Evolutionary conservation across 345 rosid genomes (phyloP).

Genomic region (Punica granatum): DNA sequence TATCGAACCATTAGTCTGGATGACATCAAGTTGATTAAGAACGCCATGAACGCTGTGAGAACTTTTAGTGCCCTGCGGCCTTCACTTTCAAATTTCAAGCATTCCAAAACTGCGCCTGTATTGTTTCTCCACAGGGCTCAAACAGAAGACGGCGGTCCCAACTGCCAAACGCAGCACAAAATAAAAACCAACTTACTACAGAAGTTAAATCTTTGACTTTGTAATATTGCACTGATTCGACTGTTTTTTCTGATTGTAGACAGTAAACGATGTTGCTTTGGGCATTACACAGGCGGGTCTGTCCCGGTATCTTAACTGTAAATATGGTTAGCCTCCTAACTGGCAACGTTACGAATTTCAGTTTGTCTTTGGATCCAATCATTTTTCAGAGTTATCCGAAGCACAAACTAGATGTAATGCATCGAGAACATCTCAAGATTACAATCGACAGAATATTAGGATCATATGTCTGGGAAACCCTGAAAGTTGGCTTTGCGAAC

Average conservation of each 20-base stretch:
- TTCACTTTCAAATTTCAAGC: too few relatives aligned
- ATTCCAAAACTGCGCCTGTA: too few relatives aligned
- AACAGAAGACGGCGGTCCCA: neutral
- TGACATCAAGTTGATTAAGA: constrained; percentile 45
- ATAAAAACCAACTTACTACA: neutral
- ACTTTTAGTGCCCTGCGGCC: neutral
- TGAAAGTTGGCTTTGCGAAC: neutral
- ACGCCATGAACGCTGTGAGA: constrained; percentile 10
- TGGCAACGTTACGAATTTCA: too few relatives aligned
- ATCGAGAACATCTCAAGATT: too few relatives aligned
- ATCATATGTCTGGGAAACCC: neutral
- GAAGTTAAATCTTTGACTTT: neutral
- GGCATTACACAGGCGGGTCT: constrained; percentile 67
- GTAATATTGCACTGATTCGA: neutral
- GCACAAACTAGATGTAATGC: too few relatives aligned
- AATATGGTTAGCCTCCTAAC: constrained; percentile 49
- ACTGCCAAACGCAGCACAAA: too few relatives aligned
- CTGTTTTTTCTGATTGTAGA: constrained; percentile 25
- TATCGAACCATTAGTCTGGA: constrained; percentile 45
- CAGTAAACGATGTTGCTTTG: constrained; percentile 58
- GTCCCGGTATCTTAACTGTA: constrained; percentile 45
- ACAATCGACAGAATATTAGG: constrained; percentile 7
- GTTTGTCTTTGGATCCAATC: too few relatives aligned
- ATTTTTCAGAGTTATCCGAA: too few relatives aligned
- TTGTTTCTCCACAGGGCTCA: too few relatives aligned